A percentile compares a stretch with the other conserved stretches of the same genome.
Conservation (phyloP, 2,329 filamentous ascomycete genomes). For the Coniochaeta sp. region DNA sequence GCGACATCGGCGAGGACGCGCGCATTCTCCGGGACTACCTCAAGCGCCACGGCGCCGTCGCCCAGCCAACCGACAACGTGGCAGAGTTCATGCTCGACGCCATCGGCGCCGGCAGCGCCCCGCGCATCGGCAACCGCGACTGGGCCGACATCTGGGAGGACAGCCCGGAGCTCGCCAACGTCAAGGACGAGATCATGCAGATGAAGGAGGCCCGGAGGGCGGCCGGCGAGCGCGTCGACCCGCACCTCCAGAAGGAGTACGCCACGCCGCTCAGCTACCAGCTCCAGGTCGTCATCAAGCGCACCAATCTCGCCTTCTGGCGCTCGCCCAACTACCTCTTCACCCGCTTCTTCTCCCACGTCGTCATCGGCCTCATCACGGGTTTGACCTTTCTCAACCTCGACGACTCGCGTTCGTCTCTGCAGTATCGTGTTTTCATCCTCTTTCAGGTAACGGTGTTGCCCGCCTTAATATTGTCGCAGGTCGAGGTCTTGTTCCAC, state of each 20-base stretch:
- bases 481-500: constrained; percentile 80
- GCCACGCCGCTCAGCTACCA: constrained; percentile 76
- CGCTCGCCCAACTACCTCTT: constrained; percentile 83
- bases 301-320: constrained; percentile 77
- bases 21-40: constrained; percentile 59
- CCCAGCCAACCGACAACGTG: constrained; percentile 47
- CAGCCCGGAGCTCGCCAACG: constrained; percentile 59
- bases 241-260: constrained; percentile 62
- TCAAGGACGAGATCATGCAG: constrained; percentile 58
- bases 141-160: constrained; percentile 76
- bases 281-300: constrained; percentile 63
- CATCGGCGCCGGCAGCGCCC: constrained; percentile 65
- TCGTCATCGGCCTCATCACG: constrained; percentile 69
- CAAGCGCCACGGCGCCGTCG: constrained; percentile 51
- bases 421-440: constrained; percentile 82
- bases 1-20: constrained; percentile 72
- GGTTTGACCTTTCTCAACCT: constrained; percentile 75
- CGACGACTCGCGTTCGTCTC: constrained; percentile 63
- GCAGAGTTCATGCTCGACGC: constrained; percentile 82
- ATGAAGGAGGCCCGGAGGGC: constrained; percentile 55
- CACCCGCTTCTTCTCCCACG: constrained; percentile 77
- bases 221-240: constrained; percentile 33
- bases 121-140: constrained; percentile 65
- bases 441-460: constrained; percentile 65
- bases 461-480: constrained; percentile 73